A percentile compares a stretch with the other conserved stretches of the same genome.
These are phyloP conservation scores for Arxiozyma telluris DNA, from an alignment of 1,139 yeast genomes.

Conservation along the genomic window DNA sequence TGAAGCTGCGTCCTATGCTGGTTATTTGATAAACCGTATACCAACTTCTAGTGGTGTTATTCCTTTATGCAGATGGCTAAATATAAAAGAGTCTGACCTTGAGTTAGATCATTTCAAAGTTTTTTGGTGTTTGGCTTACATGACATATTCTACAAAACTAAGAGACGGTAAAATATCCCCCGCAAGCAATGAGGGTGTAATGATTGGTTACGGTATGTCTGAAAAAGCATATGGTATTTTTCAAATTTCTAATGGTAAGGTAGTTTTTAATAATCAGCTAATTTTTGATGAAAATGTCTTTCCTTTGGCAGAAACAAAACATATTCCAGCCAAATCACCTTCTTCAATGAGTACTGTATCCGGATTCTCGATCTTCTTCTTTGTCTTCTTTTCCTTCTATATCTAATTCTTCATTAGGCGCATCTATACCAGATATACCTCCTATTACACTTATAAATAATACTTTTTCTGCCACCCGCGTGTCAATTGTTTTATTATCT, in stretches of 20 bases:
- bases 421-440: no score
- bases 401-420: no score
- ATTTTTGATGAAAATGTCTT: slow-evolving; percentile 6
- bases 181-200: slow-evolving; percentile 2
- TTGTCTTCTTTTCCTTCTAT: no score
- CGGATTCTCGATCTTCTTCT: no score
- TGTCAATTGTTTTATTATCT: no score
- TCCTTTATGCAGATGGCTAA: slow-evolving; percentile 3
- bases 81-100: neutral
- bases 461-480: no score
- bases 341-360: slow-evolving; percentile 1
- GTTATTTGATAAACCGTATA: slow-evolving; percentile 5
- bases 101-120: slow-evolving; percentile 2
- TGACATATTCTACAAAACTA: neutral
- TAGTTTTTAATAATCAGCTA: slow-evolving; percentile 5
- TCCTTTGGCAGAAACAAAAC: slow-evolving; percentile 2
- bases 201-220: slow-evolving; percentile 5
- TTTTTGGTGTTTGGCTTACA: slow-evolving; percentile 9
- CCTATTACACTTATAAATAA: no score
- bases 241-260: neutral
- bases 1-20: slow-evolving; percentile 6
- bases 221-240: slow-evolving; percentile 6
- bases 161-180: slow-evolving; percentile 8
- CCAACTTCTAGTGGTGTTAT: slow-evolving; percentile 2
- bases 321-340: neutral